These are phyloP conservation scores for Ascochyta pisi DNA, from an alignment of 2,329 filamentous ascomycete genomes.

Conservation along the genomic window DNA sequence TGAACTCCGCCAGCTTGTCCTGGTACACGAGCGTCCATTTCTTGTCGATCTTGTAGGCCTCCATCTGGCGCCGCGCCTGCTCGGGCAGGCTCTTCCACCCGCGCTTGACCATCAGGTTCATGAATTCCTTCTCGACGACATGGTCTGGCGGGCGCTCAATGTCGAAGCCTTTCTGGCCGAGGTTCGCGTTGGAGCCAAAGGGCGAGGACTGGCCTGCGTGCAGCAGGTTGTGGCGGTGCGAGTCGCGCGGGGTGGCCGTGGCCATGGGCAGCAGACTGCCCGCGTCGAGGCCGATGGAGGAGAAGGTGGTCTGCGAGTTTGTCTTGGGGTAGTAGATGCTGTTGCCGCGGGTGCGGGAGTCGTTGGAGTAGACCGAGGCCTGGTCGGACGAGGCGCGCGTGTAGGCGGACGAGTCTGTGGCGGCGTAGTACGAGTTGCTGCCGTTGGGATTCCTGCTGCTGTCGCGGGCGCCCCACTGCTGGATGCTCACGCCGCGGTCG, in stretches of 20 bases:
- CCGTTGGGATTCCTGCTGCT: constrained; percentile 24
- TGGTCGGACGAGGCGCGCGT: constrained; percentile 68
- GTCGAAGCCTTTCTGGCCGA: constrained; percentile 62
- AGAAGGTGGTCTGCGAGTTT: constrained; percentile 59
- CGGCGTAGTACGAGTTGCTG: constrained; percentile 29
- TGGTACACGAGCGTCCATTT: constrained; percentile 98
- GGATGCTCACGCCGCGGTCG: constrained; percentile 72
- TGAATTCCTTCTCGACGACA: constrained; percentile 88
- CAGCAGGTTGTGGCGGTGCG: constrained; percentile 49
- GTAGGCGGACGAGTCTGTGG: constrained; percentile 55
- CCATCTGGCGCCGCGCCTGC: constrained; percentile 92
- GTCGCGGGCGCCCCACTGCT: constrained; percentile 71
- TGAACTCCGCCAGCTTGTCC: constrained; percentile 89
- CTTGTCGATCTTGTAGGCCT: constrained; percentile 90
- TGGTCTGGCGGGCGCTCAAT: constrained; percentile 78
- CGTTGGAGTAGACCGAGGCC: constrained; percentile 68
- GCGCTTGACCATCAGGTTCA: constrained; percentile 94
- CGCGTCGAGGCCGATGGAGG: constrained; percentile 53
- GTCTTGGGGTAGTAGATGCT: constrained; percentile 57
- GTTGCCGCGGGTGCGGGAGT: constrained; percentile 63
- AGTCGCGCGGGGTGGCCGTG: constrained; percentile 50
- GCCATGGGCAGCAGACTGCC: constrained; percentile 50
- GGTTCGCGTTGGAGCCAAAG: constrained; percentile 57
- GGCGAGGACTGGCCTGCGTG: constrained; percentile 52
- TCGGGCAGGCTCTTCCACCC: constrained; percentile 98